Conservation (phyloP, 2,329 filamentous ascomycete species). For the Ascochyta fabae region DNA sequence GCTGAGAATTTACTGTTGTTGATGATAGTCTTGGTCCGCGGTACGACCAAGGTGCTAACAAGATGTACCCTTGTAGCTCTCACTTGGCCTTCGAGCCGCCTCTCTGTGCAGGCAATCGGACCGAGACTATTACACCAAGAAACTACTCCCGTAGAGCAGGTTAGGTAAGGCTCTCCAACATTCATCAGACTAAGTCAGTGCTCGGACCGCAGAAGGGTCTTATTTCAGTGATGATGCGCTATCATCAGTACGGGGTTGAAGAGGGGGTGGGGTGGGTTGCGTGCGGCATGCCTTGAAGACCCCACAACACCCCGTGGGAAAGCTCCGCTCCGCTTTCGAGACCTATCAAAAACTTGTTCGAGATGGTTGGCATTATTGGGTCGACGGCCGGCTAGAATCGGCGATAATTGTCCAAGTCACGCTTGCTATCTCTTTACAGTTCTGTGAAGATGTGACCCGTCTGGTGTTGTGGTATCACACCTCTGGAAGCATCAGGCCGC, state of each 20-base stretch:
- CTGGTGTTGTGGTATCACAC: background rate
- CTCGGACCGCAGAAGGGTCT: background rate
- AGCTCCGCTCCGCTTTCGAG: slow-evolving; percentile 3
- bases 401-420: background rate
- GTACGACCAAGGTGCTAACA: slow-evolving; percentile 20
- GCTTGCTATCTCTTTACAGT: background rate
- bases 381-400: background rate
- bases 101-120: slow-evolving; percentile 7
- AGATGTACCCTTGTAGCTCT: slow-evolving; percentile 7
- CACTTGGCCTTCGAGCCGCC: slow-evolving; percentile 15
- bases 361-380: slow-evolving; percentile 3
- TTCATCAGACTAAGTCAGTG: background rate
- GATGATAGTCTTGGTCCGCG: slow-evolving; percentile 2
- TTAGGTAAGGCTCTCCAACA: background rate
- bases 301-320: slow-evolving; percentile 12
- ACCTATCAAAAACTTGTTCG: background rate
- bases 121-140: slow-evolving; percentile 10
- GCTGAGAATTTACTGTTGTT: slow-evolving; percentile 5
- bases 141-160: background rate
- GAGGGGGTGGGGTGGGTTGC: background rate
- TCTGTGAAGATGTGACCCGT: background rate
- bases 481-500: background rate
- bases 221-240: background rate
- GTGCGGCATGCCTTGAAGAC: slow-evolving; percentile 3
- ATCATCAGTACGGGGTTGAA: slow-evolving; percentile 2